Evolutionary conservation across 2,329 filamentous ascomycete species (phyloP), one percentile per base, ranked within the genome.

Genomic region (Cryoendolithus antarcticus): DNA sequence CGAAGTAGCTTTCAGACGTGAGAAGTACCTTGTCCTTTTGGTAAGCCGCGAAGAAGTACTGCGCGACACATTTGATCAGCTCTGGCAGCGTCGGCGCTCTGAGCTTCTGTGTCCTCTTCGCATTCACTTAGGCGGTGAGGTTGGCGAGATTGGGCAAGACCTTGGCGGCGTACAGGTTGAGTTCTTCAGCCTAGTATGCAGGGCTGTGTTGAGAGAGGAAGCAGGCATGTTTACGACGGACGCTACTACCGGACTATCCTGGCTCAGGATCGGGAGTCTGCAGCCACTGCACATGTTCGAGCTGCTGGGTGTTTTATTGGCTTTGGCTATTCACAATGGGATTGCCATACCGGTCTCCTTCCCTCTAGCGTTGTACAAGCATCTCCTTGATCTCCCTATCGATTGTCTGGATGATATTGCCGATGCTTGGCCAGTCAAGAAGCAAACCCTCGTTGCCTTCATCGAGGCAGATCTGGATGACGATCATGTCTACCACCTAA

Each of bases 141-240:
- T 71, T 38, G 85, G 86, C 24, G 91, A 96, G 59, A 80, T 93
- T 57, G 91, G 91, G 0, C 76, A 93, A 28, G 91, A 98, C 58
- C 86, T 89, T 35, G 91, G 91, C 32, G 91, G 91, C 46, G 88
- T 98, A 1, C 89, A 95, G 51, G 88, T 94, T 57, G 91, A 98
- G 47, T 96, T 94, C 57, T 96, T 98, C 63, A 77, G 86, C 10
- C 63, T 95, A 21, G 77, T 84, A 11, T 78, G 95, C 49, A 75
- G 76, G 1, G 80, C 93, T 53, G 83, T 82, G 3, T 71, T 96
- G 34, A 71, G 85, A 50, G 81, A 85, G 4, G 72, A 78, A 12
- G 3, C 24, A 69, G 66, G 82, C 1, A 76, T 82, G 39, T 96
- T 96, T 57, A 81, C 78, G 0, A 72, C 85, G 27, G 86, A 96